Base-by-base conservation (phyloP, 208 protist species). In the Histomonas meleagridis region DNA sequence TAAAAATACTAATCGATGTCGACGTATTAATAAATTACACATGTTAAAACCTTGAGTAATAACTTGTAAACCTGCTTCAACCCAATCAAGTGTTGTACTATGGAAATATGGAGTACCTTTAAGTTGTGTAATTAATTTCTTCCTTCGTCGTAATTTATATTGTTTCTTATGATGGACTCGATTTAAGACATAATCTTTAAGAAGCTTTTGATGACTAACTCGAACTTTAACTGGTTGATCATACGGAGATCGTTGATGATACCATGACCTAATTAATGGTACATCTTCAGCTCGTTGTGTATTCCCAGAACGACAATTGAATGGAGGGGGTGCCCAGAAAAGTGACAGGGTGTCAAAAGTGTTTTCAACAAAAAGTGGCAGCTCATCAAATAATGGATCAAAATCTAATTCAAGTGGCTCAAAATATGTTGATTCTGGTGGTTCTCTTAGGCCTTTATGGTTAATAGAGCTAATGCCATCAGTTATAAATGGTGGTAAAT, bases 21-120 rank as follows among this genome's bases (percentile, higher is more conserved):
- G 96, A 94, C 99, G 98, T 94, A 99, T 99, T 32, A 99, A 96
- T 91, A 99, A 97, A 76, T 99, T 99, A 26, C 99, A 96, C 97
- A 99, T 99, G 95, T 99, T 99, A 95, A 99, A 98, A 76, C 98
- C 99, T 96, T 99, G 99, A 26, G 97, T 93, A 94, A 97, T 98
- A 46, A 99, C 94, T 96, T 99, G 99, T 90, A 99, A 94, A 91
- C 97, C 99, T 21, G 98, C 99, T 94, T 99, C 99, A 23, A 99
- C 96, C 99, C 99, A 99, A 93, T 99, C 99, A 92, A 99, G 95
- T 76, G 97, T 96, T 3, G 98, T 99, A 46, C 96, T 97, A 92
- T 99, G 97, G 96, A 99, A 99, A 95, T 99, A 99, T 94, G 99
- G 98, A 18, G 99, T 98, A 26, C 95, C 94, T 28, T 95, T 94